These are phyloP conservation scores for Teunomyces aglyptinius DNA, from an alignment of 805 yeast genomes.

Conservation along the genomic window DNA sequence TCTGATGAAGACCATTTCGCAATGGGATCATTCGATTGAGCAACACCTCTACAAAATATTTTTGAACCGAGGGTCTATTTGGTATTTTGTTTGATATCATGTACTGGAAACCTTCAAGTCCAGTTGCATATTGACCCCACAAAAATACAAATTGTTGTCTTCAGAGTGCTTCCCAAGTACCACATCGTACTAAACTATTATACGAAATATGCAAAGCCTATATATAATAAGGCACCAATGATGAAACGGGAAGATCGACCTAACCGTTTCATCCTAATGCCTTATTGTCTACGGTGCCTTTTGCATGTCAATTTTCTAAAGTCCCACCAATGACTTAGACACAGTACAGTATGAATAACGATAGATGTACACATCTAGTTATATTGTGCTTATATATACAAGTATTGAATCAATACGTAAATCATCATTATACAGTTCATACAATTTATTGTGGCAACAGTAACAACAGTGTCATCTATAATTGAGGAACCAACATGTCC, in stretches of 20 bases:
- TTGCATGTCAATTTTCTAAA: background rate
- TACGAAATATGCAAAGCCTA: no score
- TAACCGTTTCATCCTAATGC: no score
- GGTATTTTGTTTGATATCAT: background rate
- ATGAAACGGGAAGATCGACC: no score
- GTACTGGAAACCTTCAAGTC: background rate
- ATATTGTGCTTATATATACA: constrained; percentile 5
- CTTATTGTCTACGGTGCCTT: no score
- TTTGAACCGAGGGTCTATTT: background rate
- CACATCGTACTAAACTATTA: no score
- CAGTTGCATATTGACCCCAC: background rate
- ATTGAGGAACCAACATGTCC: constrained; percentile 81
- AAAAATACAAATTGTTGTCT: no score
- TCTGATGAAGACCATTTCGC: background rate
- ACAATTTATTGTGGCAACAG: background rate
- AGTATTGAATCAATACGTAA: constrained; percentile 2
- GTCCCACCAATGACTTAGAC: background rate
- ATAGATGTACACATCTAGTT: background rate
- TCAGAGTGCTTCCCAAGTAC: no score
- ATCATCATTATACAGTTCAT: constrained; percentile 3
- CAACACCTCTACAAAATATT: background rate
- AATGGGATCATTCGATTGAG: background rate
- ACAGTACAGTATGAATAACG: background rate
- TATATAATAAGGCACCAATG: no score
- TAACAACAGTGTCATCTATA: constrained; percentile 20